Percentiles rank a stretch among this genome's conserved stretches.
phyloP scores from a whole-genome alignment of 1,139 yeast species.

The Scheffersomyces segobiensis region DNA sequence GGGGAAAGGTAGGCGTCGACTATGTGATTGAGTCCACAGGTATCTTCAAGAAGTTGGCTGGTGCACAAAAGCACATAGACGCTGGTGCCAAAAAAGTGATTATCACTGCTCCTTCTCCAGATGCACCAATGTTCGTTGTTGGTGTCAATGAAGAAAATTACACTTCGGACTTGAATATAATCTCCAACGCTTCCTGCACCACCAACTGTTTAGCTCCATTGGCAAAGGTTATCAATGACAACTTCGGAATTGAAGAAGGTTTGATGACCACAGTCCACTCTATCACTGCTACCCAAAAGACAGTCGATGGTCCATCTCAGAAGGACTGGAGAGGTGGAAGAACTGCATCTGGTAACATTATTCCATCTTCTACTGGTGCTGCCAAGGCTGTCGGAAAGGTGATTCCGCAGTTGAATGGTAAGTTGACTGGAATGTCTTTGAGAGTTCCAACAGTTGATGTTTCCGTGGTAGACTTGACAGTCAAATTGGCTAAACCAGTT shows the following conservation, averaged over 20 bases:
- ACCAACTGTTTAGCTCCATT: conserved; percentile 25
- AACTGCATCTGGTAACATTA: conserved; percentile 23
- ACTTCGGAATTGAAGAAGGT: conserved; percentile 23
- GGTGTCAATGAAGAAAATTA: conserved; percentile 22
- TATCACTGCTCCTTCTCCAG: conserved; percentile 23
- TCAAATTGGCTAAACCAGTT: conserved; percentile 17
- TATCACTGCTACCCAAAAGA: conserved; percentile 23
- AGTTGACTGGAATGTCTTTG: conserved; percentile 24
- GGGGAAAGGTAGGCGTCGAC: conserved; percentile 24
- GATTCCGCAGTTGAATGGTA: conserved; percentile 23
- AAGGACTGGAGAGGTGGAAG: conserved; percentile 27
- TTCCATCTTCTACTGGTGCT: conserved; percentile 25
- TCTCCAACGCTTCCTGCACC: conserved; percentile 24
- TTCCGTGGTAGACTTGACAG: conserved; percentile 25
- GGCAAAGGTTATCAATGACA: conserved; percentile 23
- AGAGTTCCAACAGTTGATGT: conserved; percentile 25
- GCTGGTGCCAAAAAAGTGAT: conserved; percentile 25
- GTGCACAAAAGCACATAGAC: conserved; percentile 23
- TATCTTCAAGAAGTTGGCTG: conserved; percentile 21
- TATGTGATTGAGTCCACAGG: conserved; percentile 24
- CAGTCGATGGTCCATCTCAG: conserved; percentile 25
- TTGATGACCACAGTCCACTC: conserved; percentile 25
- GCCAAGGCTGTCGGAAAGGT: conserved; percentile 27
- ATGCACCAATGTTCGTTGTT: conserved; percentile 24
- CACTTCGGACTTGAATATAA: conserved; percentile 17